Conservation (phyloP, 106 monocot species). For the Gastrodia elata region DNA sequence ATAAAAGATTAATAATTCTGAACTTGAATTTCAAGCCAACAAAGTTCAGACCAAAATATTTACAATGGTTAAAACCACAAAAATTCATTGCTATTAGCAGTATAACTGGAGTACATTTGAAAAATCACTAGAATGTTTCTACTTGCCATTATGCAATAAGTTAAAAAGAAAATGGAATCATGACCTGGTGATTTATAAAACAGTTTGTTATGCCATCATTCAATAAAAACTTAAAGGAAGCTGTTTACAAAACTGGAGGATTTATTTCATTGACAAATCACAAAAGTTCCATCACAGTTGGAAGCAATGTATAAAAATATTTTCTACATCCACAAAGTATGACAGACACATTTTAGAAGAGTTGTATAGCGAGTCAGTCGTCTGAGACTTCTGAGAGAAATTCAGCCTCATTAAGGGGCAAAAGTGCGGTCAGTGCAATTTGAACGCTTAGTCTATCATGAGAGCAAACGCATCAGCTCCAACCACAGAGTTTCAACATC, state of each 20-base stretch:
- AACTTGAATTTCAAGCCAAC: not conserved
- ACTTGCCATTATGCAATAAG: not conserved
- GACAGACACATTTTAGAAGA: not conserved
- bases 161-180: too few species aligned
- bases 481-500: too few species aligned
- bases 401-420: too few species aligned
- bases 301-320: not conserved
- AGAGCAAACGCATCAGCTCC: too few species aligned
- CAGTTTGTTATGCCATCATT: not conserved
- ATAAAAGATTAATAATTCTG: not conserved
- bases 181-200: not conserved
- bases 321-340: not conserved
- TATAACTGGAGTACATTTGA: not conserved
- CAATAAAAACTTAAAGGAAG: not conserved
- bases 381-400: too few species aligned
- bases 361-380: not conserved
- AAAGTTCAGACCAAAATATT: not conserved
- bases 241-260: not conserved
- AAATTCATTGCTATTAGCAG: not conserved
- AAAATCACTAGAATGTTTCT: too few species aligned
- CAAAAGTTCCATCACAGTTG: too few species aligned
- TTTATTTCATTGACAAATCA: not conserved
- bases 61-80: not conserved
- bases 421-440: too few species aligned
- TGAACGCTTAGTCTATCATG: too few species aligned